Conservation (phyloP, 306 rosid genomes). For the Parietaria judaica region DNA sequence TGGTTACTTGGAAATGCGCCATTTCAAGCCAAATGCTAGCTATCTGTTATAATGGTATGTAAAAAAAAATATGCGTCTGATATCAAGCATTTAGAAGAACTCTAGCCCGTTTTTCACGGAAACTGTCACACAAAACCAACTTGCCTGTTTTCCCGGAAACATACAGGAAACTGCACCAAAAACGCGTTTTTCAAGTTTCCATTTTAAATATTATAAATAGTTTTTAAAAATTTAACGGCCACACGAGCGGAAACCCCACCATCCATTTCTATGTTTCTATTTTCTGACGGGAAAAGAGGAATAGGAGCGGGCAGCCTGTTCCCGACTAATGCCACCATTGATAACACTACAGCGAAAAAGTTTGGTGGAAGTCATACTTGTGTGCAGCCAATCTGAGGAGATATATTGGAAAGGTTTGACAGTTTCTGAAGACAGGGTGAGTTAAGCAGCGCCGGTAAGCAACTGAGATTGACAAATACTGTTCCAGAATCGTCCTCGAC, state of each 20-base stretch:
- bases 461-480: constrained; percentile 76
- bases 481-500: constrained; percentile 56
- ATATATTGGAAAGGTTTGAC: constrained; percentile 50
- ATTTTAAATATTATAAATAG: too few species aligned
- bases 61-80: not conserved
- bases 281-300: too few species aligned
- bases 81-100: too few species aligned
- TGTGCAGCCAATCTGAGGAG: constrained; percentile 37
- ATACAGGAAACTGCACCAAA: not conserved
- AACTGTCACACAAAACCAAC: too few species aligned
- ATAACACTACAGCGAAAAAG: constrained; percentile 4
- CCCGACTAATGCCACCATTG: too few species aligned
- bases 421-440: constrained; percentile 68
- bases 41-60: constrained; percentile 30
- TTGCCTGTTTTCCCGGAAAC: too few species aligned
- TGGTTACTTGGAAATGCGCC: constrained; percentile 47
- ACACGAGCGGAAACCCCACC: too few species aligned
- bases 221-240: too few species aligned
- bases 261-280: too few species aligned
- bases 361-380: constrained; percentile 39
- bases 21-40: constrained; percentile 58
- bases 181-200: not conserved
- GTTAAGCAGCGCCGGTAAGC: constrained; percentile 74
- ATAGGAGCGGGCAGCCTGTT: too few species aligned
- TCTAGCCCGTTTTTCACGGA: too few species aligned